Evolutionary conservation across 768 basidiomycete genomes (phyloP), one percentile per base, ranked within the genome.

Genomic region (Naganishia antarctica): DNA sequence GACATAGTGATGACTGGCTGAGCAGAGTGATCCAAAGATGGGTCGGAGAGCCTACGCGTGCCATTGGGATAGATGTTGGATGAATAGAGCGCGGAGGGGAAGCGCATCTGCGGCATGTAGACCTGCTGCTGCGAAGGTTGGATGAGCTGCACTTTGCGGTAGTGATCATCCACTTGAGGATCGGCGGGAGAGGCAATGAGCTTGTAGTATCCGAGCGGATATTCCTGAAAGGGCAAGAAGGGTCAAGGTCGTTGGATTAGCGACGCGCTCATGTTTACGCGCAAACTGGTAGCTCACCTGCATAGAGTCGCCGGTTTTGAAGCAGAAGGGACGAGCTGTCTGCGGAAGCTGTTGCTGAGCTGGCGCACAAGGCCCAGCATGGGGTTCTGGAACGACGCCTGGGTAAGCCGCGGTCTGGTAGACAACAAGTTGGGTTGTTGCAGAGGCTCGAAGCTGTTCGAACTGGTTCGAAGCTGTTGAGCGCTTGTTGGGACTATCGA

Each of bases 161-260:
- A 57, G 34, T 57, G 53, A 26, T 57, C 53, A 34, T 57, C 53
- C 21, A 21, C 34, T 25, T 34, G 53, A 26, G 53, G 53, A 57
- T 57, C 53, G 1, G 34, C 53, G 1, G 53, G 53, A 41, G 53
- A 57, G 26, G 53, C 53, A 16, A 57, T 34, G 21, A 57, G 53
- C 34, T 57, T 57, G 53, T 57, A 57, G 34, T 57, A 57, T 11
- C 34, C 53, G 23, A 57, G 53, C 3, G 53, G 53, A 37, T 11
- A 57, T 32, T 57, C 34, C 53, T 57, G 13, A 25, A 4, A 40
- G n/a, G n/a, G n/a, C n/a, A n/a, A n/a, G n/a, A n/a, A n/a, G n/a
- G n/a, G n/a, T n/a, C n/a, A 37, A 16, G 34, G 26, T 21, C 12
- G 53, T 5, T 15, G 12, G 23, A 16, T 40, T 13, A 37, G 31